Evolutionary conservation across 129 eudicot genomes (phyloP).

Genomic region (Lactuca sativa): DNA sequence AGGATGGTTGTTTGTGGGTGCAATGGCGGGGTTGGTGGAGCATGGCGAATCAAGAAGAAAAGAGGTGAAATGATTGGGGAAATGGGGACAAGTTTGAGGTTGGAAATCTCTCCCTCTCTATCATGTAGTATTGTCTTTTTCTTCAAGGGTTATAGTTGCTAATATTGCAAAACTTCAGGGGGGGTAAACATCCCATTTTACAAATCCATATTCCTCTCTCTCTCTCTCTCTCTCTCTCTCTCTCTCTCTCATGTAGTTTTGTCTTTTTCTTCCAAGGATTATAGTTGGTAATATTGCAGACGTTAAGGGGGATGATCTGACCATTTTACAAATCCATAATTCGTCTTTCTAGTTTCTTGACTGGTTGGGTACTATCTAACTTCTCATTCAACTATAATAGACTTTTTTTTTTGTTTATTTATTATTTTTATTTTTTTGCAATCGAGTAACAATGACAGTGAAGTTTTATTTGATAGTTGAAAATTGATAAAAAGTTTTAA

Average conservation of each 20-base stretch:
- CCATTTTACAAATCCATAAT: no score
- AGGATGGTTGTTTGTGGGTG: conserved; percentile 18
- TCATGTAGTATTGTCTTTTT: conserved; percentile 23
- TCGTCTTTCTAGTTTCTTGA: no score
- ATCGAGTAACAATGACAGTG: background rate
- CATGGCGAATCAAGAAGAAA: conserved; percentile 33
- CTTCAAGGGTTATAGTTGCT: conserved; percentile 23
- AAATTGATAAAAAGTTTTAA: no score
- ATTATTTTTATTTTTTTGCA: background rate
- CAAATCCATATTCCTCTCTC: background rate
- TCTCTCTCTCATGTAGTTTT: background rate
- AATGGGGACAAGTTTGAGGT: conserved; percentile 35
- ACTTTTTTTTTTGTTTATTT: no score
- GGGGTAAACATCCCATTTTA: background rate
- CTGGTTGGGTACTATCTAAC: no score
- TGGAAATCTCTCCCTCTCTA: conserved; percentile 26
- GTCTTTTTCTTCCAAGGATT: no score
- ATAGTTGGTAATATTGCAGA: background rate
- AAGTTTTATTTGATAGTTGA: background rate
- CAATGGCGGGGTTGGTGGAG: conserved; percentile 31
- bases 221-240: background rate
- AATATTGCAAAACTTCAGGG: conserved; percentile 16
- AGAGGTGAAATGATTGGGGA: conserved; percentile 37
- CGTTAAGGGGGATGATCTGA: background rate
- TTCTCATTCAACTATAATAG: no score